Base-by-base conservation (phyloP, 768 basidiomycete species). In the Wakefieldia striispora region DNA sequence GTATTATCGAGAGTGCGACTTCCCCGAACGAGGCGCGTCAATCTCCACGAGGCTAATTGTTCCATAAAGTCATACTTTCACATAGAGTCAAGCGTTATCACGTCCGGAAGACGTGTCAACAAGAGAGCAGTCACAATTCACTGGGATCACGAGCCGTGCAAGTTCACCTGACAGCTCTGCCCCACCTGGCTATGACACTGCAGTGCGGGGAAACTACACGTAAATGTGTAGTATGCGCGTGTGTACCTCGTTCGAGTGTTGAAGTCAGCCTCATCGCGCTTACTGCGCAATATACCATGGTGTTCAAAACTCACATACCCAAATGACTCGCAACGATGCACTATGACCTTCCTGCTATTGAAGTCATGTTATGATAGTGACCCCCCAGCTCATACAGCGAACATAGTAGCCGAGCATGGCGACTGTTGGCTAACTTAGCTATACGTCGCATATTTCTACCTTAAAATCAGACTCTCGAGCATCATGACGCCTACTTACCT, bases 101-200 rank as follows among this genome's bases (percentile, higher is more conserved):
- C 51, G 43, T 4, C 52, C 59, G 10, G 54, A 51, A 2, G 34
- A 43, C 14, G 37, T 33, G 20, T 49, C 53, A 14, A 47, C 33
- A 20, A 38, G 17, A 23, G 37, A 13, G 19, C 12, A 12, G 9
- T 21, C 43, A 12, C 23, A 23, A 3, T 19, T 37, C 9, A 16
- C 38, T 16, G 43, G 40, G 9, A 8, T 19, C 10, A 16, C 23
- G 9, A 45, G 34, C 29, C 31, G 37, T 38, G 8, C 9, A 21
- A 39, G 43, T 46, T 46, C 20, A 20, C 39, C 27, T 23, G 21
- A 34, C 12, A 40, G 39, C 31, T 31, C 31, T 14, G 31, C 34
- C 0, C 63, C 58, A 23, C 63, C 64, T 0, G 27, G 43, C 38
- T 65, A 65, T 31, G 43, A 49, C 21, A 57, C 54, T n/a, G 64